Conservation (phyloP, 306 rosid genomes). For the Herpetospermum pedunculosum region DNA sequence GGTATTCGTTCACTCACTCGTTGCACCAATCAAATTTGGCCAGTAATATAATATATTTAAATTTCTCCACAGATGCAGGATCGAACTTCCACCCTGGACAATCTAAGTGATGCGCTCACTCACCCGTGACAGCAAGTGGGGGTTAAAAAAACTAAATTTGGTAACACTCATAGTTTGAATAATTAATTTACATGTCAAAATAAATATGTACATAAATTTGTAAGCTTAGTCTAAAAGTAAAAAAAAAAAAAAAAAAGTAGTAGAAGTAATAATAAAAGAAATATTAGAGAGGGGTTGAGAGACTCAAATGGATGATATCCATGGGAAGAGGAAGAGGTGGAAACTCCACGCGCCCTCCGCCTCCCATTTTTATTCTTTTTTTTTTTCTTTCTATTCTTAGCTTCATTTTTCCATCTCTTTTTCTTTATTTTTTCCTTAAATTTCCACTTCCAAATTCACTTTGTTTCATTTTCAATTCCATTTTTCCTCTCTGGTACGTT, state of each 20-base stretch:
- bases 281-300: background rate
- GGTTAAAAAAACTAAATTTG: no score
- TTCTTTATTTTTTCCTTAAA: background rate
- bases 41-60: no score
- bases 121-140: no score
- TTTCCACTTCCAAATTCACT: background rate
- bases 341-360: conserved; percentile 9
- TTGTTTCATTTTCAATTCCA: background rate
- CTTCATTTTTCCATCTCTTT: background rate
- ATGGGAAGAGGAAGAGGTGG: background rate
- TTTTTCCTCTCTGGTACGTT: background rate
- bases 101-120: no score
- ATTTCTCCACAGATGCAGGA: no score
- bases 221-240: background rate
- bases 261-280: background rate
- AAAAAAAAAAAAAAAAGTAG: background rate
- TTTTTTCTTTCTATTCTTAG: background rate
- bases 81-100: no score
- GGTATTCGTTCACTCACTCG: no score
- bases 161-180: no score
- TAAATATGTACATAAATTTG: background rate
- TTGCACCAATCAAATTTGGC: no score
- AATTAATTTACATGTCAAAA: no score
- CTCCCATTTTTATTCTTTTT: background rate
- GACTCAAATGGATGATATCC: background rate